A percentile compares a stretch with the other conserved stretches of the same genome.
These are phyloP conservation scores for Penicillium sp. DNA, from an alignment of 2,329 filamentous ascomycete species.

Conservation along the genomic window DNA sequence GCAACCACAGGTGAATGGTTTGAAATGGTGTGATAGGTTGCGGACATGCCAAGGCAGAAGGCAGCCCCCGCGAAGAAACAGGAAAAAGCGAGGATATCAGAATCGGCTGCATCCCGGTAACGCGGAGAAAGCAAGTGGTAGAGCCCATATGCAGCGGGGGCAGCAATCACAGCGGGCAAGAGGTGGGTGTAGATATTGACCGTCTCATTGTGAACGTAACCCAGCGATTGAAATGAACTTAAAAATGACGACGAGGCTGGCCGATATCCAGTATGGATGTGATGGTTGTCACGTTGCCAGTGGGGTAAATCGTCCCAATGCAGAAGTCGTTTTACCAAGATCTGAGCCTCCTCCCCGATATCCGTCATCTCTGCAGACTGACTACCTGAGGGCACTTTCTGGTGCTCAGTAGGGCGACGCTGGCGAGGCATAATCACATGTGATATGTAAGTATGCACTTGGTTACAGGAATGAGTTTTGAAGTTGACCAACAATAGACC, in stretches of 20 bases:
- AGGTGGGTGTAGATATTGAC: constrained; percentile 67
- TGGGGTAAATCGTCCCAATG: constrained; percentile 46
- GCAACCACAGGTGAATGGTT: constrained; percentile 75
- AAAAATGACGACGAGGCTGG: constrained; percentile 53
- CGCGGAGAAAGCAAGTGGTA: constrained; percentile 54
- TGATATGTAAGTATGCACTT: constrained; percentile 13
- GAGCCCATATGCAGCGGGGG: constrained; percentile 46
- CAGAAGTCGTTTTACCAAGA: constrained; percentile 31
- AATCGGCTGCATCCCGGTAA: constrained; percentile 52
- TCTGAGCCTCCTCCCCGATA: constrained; percentile 19
- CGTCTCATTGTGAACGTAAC: constrained; percentile 59
- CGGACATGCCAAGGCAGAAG: constrained; percentile 68
- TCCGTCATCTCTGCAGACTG: constrained; percentile 21
- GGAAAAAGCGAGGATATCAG: constrained; percentile 63
- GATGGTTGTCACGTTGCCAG: constrained; percentile 59
- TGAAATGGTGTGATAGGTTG: constrained; percentile 71
- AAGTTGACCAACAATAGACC: constrained; percentile 10
- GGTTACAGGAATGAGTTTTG: constrained; percentile 4
- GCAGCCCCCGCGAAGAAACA: constrained; percentile 72
- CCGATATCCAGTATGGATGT: constrained; percentile 59
- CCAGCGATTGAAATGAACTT: constrained; percentile 50
- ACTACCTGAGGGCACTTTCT: constrained; percentile 8
- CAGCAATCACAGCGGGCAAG: constrained; percentile 55
- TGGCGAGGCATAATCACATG: constrained; percentile 28
- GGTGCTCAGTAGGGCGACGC: constrained; percentile 24